These are phyloP conservation scores for Didymella glomerata DNA, from an alignment of 2,329 filamentous ascomycete genomes.

Conservation along the genomic window DNA sequence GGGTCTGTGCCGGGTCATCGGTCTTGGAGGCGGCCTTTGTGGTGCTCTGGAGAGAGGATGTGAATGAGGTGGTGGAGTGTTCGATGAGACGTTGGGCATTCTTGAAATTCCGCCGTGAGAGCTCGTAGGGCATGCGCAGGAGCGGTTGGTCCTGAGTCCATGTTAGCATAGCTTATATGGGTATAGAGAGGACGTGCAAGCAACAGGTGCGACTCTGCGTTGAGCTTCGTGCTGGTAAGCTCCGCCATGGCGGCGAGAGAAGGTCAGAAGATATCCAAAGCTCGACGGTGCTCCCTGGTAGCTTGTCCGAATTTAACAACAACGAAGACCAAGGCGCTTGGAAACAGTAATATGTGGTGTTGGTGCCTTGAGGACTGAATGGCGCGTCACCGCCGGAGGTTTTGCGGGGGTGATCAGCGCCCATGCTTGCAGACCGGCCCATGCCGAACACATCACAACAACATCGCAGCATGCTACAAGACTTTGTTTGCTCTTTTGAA, in stretches of 20 bases:
- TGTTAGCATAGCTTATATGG: not conserved
- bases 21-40: constrained; percentile 69
- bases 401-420: constrained; percentile 19
- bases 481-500: not conserved
- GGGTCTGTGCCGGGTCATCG: constrained; percentile 55
- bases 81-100: constrained; percentile 80
- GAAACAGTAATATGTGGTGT: not conserved
- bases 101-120: constrained; percentile 93
- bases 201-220: constrained; percentile 77
- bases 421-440: not conserved
- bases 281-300: not conserved
- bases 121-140: constrained; percentile 89
- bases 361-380: constrained; percentile 4
- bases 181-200: constrained; percentile 62
- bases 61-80: constrained; percentile 71
- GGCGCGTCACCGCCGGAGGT: constrained; percentile 16
- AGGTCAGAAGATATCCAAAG: not conserved
- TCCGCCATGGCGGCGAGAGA: constrained; percentile 52
- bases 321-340: not conserved
- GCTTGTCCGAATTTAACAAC: not conserved
- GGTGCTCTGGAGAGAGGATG: constrained; percentile 63
- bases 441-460: not conserved
- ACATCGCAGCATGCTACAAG: not conserved
- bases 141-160: constrained; percentile 85
- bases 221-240: constrained; percentile 69